Evolutionary conservation across 2,329 filamentous ascomycete genomes (phyloP).

Genomic region (Trichoderma arundinaceum): DNA sequence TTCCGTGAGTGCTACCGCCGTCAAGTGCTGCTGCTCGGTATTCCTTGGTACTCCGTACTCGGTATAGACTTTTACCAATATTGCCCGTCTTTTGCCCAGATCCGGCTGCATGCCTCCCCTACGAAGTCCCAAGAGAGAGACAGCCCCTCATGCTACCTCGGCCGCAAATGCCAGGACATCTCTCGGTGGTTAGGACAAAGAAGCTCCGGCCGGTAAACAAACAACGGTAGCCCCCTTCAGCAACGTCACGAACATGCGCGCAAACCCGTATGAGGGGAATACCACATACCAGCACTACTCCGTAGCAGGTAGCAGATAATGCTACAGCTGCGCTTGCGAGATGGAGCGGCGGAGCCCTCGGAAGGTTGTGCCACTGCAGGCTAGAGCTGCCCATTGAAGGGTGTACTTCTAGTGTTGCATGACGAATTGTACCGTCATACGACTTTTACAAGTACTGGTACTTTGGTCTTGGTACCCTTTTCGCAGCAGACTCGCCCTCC

Average conservation of each 20-base stretch:
- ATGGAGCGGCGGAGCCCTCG: conserved; percentile 27
- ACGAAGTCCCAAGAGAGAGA: background rate
- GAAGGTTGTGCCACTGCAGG: conserved; percentile 15
- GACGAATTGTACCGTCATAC: conserved; percentile 47
- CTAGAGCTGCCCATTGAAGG: conserved; percentile 34
- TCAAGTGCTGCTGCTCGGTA: conserved; percentile 1
- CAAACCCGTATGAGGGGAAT: no score
- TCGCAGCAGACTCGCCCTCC: background rate
- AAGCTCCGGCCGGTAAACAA: no score
- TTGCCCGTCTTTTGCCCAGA: conserved; percentile 10
- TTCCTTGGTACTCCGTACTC: background rate
- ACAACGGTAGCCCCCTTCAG: no score
- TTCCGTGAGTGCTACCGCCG: conserved; percentile 14
- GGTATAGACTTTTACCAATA: conserved; percentile 8
- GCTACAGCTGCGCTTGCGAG: background rate
- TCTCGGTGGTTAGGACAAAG: no score
- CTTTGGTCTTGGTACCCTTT: conserved; percentile 39
- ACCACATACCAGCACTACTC: no score
- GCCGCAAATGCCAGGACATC: no score
- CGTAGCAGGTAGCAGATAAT: no score
- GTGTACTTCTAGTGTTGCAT: conserved; percentile 46
- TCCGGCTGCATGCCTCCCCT: conserved; percentile 24
- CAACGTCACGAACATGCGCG: no score
- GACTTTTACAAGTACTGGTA: conserved; percentile 44
- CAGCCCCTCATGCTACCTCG: background rate